Conservation (phyloP, 352 stramenopile species). For the Blastocystis sp. region DNA sequence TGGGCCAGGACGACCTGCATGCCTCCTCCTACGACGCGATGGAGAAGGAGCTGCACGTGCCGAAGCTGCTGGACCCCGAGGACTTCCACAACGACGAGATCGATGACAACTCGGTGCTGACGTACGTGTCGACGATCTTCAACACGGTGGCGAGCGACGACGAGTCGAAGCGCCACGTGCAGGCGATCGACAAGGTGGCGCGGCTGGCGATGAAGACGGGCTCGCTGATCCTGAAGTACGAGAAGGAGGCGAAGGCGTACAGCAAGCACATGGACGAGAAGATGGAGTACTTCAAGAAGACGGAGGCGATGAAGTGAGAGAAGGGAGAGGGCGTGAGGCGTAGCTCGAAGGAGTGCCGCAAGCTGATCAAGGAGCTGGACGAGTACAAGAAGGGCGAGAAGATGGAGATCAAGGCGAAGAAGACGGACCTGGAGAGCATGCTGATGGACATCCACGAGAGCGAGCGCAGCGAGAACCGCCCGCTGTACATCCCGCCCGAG, state of each 20-base stretch:
- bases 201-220: slow-evolving; percentile 50
- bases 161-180: slow-evolving; percentile 47
- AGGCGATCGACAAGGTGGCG: slow-evolving; percentile 61
- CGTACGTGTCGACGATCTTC: slow-evolving; percentile 67
- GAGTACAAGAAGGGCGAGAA: slow-evolving; percentile 58
- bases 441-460: slow-evolving; percentile 59
- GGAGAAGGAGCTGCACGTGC: slow-evolving; percentile 44
- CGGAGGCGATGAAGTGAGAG: slow-evolving; percentile 33
- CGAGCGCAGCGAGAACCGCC: slow-evolving; percentile 52
- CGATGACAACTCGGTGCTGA: slow-evolving; percentile 68
- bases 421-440: slow-evolving; percentile 53
- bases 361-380: slow-evolving; percentile 49
- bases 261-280: slow-evolving; percentile 48
- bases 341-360: slow-evolving; percentile 52
- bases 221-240: slow-evolving; percentile 57
- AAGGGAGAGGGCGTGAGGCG: neutral
- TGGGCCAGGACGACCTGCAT: slow-evolving; percentile 39
- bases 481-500: slow-evolving; percentile 55
- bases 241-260: slow-evolving; percentile 41
- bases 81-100: slow-evolving; percentile 68
- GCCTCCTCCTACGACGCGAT: slow-evolving; percentile 37
- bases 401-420: slow-evolving; percentile 49
- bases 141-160: slow-evolving; percentile 51
- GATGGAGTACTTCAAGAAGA: slow-evolving; percentile 51
- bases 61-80: slow-evolving; percentile 50